Evolutionary conservation across 345 rosid genomes (phyloP).

Genomic region (rapeseed (Brassica napus)): DNA sequence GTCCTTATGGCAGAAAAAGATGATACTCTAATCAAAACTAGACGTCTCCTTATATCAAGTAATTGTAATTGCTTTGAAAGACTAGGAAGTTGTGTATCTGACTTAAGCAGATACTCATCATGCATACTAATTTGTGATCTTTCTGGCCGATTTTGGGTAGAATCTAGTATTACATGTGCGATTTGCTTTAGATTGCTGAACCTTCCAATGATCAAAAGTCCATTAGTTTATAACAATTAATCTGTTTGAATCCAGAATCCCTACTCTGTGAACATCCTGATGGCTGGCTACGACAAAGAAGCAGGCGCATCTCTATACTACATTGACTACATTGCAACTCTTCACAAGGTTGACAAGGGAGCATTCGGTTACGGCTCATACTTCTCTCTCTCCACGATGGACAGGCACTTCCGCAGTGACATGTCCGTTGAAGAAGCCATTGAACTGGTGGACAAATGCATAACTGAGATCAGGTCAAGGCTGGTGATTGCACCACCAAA

Average conservation of each 20-base stretch:
- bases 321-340: too few relatives aligned
- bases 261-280: slow-evolving; percentile 33
- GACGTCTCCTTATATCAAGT: background rate
- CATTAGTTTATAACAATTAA: background rate
- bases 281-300: too few relatives aligned
- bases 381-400: slow-evolving; percentile 78
- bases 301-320: too few relatives aligned
- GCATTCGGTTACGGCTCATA: too few relatives aligned
- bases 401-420: slow-evolving; percentile 85
- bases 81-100: background rate
- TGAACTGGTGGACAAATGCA: slow-evolving; percentile 83
- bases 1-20: too few relatives aligned
- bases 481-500: slow-evolving; percentile 92
- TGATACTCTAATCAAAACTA: too few relatives aligned
- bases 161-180: background rate
- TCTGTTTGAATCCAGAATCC: slow-evolving; percentile 59
- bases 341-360: too few relatives aligned
- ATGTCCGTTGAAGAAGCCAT: slow-evolving; percentile 90
- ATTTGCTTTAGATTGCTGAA: background rate
- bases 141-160: background rate
- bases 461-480: slow-evolving; percentile 83
- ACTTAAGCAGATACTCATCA: too few relatives aligned
- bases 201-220: background rate
- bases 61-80: slow-evolving; percentile 1
- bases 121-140: background rate